Conservation (phyloP, 352 stramenopile genomes). For the Globisporangium sylvaticum region DNA sequence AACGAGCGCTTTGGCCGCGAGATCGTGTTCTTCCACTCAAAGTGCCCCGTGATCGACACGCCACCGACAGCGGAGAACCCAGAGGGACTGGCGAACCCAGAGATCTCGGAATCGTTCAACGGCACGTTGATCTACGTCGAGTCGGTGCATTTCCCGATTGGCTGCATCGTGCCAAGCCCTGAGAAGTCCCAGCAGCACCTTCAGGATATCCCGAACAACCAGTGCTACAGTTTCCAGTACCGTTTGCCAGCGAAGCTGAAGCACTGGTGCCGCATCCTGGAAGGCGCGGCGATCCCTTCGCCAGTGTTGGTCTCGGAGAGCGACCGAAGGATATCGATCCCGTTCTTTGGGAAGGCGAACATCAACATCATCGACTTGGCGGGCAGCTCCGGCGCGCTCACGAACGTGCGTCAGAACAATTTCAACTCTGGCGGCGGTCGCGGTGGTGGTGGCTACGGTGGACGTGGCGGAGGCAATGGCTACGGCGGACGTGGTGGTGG, state of each 20-base stretch:
- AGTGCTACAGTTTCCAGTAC: slow-evolving; percentile 86
- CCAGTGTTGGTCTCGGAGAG: slow-evolving; percentile 49
- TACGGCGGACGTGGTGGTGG: slow-evolving; percentile 16
- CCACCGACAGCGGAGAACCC: slow-evolving; percentile 37
- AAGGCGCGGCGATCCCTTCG: slow-evolving; percentile 36
- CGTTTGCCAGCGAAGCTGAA: slow-evolving; percentile 39
- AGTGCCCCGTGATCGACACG: slow-evolving; percentile 42
- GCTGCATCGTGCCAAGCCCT: slow-evolving; percentile 67
- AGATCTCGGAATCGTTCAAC: slow-evolving; percentile 61
- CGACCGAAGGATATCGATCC: slow-evolving; percentile 69
- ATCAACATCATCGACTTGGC: slow-evolving; percentile 86
- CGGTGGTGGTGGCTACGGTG: slow-evolving; percentile 17
- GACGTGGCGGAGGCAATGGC: slow-evolving; percentile 19
- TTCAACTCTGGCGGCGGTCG: slow-evolving; percentile 35
- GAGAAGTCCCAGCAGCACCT: slow-evolving; percentile 70
- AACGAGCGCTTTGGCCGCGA: slow-evolving; percentile 81
- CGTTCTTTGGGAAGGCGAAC: slow-evolving; percentile 79
- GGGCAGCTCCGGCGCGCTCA: slow-evolving; percentile 38
- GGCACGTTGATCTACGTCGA: slow-evolving; percentile 73
- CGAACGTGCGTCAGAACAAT: slow-evolving; percentile 58
- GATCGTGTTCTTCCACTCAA: slow-evolving; percentile 80
- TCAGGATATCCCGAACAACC: slow-evolving; percentile 81
- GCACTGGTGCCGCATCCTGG: slow-evolving; percentile 59
- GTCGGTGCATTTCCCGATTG: slow-evolving; percentile 69
- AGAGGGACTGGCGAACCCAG: slow-evolving; percentile 41